Evolutionary conservation across 129 eudicot species (phyloP).

Genomic region (Mikania micrantha): DNA sequence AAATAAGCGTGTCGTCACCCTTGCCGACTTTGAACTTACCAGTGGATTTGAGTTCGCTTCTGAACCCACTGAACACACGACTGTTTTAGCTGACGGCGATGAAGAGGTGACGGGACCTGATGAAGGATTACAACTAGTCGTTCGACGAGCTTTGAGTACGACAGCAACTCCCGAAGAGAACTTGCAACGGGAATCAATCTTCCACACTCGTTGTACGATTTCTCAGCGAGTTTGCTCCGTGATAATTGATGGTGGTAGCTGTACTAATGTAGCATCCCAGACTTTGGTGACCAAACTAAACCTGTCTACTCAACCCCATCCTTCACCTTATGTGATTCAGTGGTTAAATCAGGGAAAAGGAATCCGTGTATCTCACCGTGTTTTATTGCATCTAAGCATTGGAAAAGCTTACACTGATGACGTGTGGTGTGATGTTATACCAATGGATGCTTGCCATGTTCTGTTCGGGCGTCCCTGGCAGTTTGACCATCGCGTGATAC

Average conservation of each 20-base stretch:
- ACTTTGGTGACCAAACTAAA: background rate
- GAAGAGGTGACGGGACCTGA: no score
- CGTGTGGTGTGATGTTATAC: no score
- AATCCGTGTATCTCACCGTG: background rate
- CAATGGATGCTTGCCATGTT: no score
- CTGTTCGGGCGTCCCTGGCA: no score
- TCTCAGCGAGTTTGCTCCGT: background rate
- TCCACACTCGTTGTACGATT: background rate
- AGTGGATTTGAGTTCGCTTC: background rate
- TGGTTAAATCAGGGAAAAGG: background rate
- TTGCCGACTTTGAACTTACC: background rate
- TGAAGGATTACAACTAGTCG: no score
- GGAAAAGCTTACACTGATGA: no score
- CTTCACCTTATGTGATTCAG: background rate
- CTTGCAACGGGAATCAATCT: background rate
- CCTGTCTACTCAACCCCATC: background rate
- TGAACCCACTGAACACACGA: background rate
- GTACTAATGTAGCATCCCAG: no score
- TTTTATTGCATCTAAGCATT: no score
- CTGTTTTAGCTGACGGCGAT: background rate
- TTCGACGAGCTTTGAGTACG: no score
- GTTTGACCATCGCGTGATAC: background rate
- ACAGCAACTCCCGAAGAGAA: no score
- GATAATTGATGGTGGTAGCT: no score
- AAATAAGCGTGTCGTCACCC: background rate